Conservation (phyloP, 495 filamentous ascomycete genomes). For the Aspergillus sparsus region DNA sequence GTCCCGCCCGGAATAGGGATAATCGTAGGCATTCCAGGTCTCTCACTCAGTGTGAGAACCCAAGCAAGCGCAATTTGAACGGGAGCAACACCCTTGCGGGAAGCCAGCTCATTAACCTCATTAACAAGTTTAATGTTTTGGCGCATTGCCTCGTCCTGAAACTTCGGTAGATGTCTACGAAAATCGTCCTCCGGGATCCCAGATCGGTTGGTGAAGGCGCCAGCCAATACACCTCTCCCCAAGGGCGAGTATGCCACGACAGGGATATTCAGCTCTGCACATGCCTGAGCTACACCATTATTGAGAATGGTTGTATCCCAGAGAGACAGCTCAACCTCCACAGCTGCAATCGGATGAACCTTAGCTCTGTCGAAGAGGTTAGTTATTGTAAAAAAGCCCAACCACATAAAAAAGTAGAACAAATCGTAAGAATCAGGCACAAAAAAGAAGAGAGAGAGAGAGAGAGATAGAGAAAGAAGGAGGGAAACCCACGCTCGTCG, state of each 20-base stretch:
- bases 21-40: slow-evolving; percentile 65
- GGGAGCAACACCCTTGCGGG: slow-evolving; percentile 67
- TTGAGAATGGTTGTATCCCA: slow-evolving; percentile 65
- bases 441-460: background rate
- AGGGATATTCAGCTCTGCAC: slow-evolving; percentile 70
- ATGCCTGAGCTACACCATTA: slow-evolving; percentile 73
- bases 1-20: slow-evolving; percentile 81
- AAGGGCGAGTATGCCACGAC: slow-evolving; percentile 67
- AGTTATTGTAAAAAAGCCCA: background rate
- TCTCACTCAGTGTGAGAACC: slow-evolving; percentile 56
- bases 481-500: slow-evolving; percentile 55
- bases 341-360: slow-evolving; percentile 66
- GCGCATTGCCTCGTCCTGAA: slow-evolving; percentile 67
- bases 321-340: slow-evolving; percentile 80
- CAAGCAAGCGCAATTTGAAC: slow-evolving; percentile 80
- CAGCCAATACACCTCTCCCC: slow-evolving; percentile 56
- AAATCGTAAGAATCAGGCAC: background rate
- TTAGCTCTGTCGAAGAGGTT: slow-evolving; percentile 44
- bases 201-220: slow-evolving; percentile 57
- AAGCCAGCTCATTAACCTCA: slow-evolving; percentile 65
- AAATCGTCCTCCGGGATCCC: slow-evolving; percentile 65
- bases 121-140: slow-evolving; percentile 71
- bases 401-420: no score
- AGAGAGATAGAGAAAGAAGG: background rate
- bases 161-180: slow-evolving; percentile 59